Conservation (phyloP, 345 rosid species). For the Ceriops tagal region DNA sequence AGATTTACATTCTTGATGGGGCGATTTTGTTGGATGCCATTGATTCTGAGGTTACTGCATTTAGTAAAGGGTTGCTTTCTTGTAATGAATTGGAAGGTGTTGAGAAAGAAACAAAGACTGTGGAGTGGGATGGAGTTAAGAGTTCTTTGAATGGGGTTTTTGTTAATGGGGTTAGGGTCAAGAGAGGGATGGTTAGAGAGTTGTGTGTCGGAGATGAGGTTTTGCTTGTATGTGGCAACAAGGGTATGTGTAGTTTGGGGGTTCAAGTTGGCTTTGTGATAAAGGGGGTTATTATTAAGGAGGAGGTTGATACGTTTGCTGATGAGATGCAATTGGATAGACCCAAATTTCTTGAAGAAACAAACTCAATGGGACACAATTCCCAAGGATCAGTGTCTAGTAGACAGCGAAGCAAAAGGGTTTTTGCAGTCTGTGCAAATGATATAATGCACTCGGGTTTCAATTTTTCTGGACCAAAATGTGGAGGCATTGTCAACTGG, state of each 20-base stretch:
- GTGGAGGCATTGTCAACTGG: constrained; percentile 30
- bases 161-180: constrained; percentile 53
- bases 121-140: constrained; percentile 27
- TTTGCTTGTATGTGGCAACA: constrained; percentile 56
- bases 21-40: constrained; percentile 14
- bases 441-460: constrained; percentile 21
- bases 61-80: constrained; percentile 38
- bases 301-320: constrained; percentile 29
- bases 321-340: constrained; percentile 24
- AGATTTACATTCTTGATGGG: constrained; percentile 60
- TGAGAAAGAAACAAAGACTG: constrained; percentile 11
- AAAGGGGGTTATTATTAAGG: constrained; percentile 47
- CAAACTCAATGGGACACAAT: constrained; percentile 24
- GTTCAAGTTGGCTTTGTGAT: constrained; percentile 62
- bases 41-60: constrained; percentile 28
- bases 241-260: constrained; percentile 36
- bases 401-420: constrained; percentile 65
- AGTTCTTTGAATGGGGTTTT: constrained; percentile 61
- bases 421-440: constrained; percentile 50
- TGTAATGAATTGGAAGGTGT: constrained; percentile 30
- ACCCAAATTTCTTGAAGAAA: constrained; percentile 22
- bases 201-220: constrained; percentile 69
- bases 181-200: constrained; percentile 35
- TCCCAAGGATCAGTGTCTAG: constrained; percentile 55
- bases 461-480: constrained; percentile 21